These are phyloP conservation scores for Metarhizium sp. DNA, from an alignment of 2,329 filamentous ascomycete genomes.

Conservation along the genomic window DNA sequence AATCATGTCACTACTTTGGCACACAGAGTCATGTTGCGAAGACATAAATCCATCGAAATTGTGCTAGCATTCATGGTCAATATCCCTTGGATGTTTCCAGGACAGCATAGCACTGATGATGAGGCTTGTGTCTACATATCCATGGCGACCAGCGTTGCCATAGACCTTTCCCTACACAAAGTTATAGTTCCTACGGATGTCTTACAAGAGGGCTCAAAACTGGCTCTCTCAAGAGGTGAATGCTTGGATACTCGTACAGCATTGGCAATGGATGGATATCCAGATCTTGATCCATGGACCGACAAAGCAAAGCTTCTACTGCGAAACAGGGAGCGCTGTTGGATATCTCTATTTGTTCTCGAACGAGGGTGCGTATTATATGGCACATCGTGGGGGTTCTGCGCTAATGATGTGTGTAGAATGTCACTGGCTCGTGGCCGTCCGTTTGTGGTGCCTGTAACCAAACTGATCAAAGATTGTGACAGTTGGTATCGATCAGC, in stretches of 20 bases:
- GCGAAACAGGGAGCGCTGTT: slow-evolving; percentile 56
- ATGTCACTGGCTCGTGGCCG: slow-evolving; percentile 62
- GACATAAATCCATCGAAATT: slow-evolving; percentile 63
- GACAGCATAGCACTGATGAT: slow-evolving; percentile 59
- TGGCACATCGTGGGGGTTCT: neutral
- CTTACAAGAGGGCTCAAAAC: slow-evolving; percentile 34
- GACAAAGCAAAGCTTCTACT: slow-evolving; percentile 52
- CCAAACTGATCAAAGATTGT: slow-evolving; percentile 55
- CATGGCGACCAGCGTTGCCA: slow-evolving; percentile 58
- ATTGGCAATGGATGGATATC: slow-evolving; percentile 58
- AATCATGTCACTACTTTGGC: slow-evolving; percentile 55
- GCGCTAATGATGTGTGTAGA: slow-evolving; percentile 14
- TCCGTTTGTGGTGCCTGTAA: slow-evolving; percentile 58
- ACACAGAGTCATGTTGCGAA: slow-evolving; percentile 49
- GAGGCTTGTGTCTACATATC: slow-evolving; percentile 64
- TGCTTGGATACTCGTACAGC: slow-evolving; percentile 60
- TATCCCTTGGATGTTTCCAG: slow-evolving; percentile 65
- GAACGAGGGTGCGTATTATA: slow-evolving; percentile 47
- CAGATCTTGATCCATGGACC: slow-evolving; percentile 50
- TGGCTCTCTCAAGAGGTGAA: slow-evolving; percentile 50
- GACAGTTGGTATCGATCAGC: slow-evolving; percentile 59
- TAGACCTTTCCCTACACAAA: slow-evolving; percentile 63
- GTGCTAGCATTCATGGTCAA: slow-evolving; percentile 68
- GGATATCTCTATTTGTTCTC: slow-evolving; percentile 63
- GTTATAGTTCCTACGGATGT: slow-evolving; percentile 47